A percentile compares a stretch with the other conserved stretches of the same genome.
These are phyloP conservation scores for Heliosperma pusillum DNA, from an alignment of 148 eudicot species.

Conservation along the genomic window DNA sequence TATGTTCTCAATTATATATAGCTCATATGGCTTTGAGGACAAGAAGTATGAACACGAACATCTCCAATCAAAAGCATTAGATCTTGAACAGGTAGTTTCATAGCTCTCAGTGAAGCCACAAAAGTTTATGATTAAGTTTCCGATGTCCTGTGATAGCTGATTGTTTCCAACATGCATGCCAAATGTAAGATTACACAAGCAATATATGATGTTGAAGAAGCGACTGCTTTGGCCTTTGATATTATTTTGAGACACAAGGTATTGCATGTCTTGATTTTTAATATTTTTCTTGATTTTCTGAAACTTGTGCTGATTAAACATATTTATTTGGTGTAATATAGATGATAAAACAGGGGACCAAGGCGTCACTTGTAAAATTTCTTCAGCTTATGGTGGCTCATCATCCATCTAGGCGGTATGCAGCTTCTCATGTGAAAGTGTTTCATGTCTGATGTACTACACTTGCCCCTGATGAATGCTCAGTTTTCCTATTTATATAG, in stretches of 20 bases:
- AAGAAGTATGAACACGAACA: conserved; percentile 76
- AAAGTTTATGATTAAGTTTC: not conserved
- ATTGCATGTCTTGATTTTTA: conserved; percentile 9
- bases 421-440: conserved; percentile 6
- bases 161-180: conserved; percentile 20
- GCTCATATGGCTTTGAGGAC: conserved; percentile 79
- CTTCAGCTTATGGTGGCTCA: conserved; percentile 87
- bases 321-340: conserved; percentile 36
- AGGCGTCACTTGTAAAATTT: conserved; percentile 68
- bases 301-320: conserved; percentile 19
- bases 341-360: conserved; percentile 85
- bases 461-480: not conserved
- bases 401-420: conserved; percentile 90
- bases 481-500: not conserved
- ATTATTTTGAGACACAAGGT: conserved; percentile 81
- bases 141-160: not conserved
- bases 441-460: not conserved
- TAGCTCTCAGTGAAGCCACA: conserved; percentile 13
- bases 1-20: conserved; percentile 27
- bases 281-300: not conserved
- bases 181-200: conserved; percentile 64
- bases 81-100: conserved; percentile 67
- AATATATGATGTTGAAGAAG: conserved; percentile 87
- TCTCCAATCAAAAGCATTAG: conserved; percentile 54
- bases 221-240: conserved; percentile 74